phyloP scores from a whole-genome alignment of 2,329 filamentous ascomycete species.

The Drechslerella stenobrocha region DNA sequence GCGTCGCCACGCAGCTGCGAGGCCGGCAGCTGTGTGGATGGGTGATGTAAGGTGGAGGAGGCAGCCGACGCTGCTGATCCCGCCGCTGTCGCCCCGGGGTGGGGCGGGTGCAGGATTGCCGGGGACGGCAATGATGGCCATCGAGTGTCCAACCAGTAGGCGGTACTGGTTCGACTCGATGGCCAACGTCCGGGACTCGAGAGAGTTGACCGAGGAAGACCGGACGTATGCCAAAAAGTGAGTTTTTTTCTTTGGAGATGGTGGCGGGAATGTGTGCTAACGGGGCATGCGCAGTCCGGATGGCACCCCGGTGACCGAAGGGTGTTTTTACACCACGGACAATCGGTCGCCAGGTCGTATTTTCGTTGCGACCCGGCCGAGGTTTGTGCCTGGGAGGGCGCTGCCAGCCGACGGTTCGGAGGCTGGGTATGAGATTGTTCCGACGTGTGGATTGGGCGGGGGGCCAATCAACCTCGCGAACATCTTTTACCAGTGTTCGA shows the following conservation, averaged over 20 bases:
- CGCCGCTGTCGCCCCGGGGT: no score
- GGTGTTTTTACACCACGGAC: constrained; percentile 13
- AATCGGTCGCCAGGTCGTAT: constrained; percentile 16
- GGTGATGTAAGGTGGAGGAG: not conserved
- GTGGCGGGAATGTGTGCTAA: not conserved
- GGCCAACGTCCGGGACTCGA: not conserved
- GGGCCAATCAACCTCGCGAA: constrained; percentile 7
- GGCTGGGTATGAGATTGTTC: not conserved
- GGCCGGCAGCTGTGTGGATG: not conserved
- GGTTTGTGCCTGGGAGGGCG: constrained; percentile 7
- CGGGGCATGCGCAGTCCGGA: constrained; percentile 9
- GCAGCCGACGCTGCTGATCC: not conserved
- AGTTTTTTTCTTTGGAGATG: not conserved
- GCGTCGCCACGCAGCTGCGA: not conserved
- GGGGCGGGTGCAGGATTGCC: no score
- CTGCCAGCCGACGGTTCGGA: constrained; percentile 1
- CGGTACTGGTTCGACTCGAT: constrained; percentile 15
- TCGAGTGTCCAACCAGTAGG: constrained; percentile 5
- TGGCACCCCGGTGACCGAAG: constrained; percentile 6
- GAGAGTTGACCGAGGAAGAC: not conserved
- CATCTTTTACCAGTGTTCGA: constrained; percentile 34
- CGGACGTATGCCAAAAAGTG: constrained; percentile 15
- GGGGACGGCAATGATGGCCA: not conserved
- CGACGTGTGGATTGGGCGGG: not conserved
- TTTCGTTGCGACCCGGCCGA: constrained; percentile 5